These are phyloP conservation scores for Fusarium mangiferae DNA, from an alignment of 2,329 filamentous ascomycete species.

Conservation along the genomic window DNA sequence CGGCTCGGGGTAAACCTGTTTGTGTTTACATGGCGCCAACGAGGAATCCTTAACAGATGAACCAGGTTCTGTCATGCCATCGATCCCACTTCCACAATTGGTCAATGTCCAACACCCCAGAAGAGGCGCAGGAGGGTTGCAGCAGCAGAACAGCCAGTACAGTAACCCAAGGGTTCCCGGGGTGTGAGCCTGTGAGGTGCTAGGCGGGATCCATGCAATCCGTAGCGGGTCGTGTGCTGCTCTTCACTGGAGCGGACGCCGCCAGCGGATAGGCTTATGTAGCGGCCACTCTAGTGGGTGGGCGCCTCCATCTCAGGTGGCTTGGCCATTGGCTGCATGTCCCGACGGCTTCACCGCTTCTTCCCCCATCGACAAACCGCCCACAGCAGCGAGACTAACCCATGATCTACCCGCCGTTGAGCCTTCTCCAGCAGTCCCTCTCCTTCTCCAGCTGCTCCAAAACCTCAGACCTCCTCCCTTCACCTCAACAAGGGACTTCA, in stretches of 20 bases:
- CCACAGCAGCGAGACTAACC: conserved; percentile 40
- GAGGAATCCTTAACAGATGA: conserved; percentile 17
- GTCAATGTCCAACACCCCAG: conserved; percentile 19
- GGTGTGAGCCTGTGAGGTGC: conserved; percentile 20
- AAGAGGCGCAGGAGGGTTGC: conserved; percentile 41
- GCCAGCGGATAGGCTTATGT: conserved; percentile 41
- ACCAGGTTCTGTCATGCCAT: conserved; percentile 2
- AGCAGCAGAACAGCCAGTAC: conserved; percentile 10
- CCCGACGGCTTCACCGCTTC: conserved; percentile 53
- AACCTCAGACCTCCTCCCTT: conserved; percentile 47
- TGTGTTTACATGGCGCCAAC: conserved; percentile 3
- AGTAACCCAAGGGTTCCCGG: conserved; percentile 16
- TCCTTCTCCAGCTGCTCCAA: conserved; percentile 43
- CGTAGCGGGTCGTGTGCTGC: conserved; percentile 27
- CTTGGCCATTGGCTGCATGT: conserved; percentile 51
- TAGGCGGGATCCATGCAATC: not conserved
- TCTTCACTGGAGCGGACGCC: conserved; percentile 32
- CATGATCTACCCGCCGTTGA: conserved; percentile 40
- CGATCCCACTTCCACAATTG: conserved; percentile 29
- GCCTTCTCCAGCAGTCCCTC: conserved; percentile 42
- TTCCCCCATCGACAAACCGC: conserved; percentile 48
- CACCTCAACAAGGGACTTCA: conserved; percentile 46
- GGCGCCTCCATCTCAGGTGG: conserved; percentile 41
- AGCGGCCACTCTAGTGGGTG: conserved; percentile 41
- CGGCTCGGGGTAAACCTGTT: conserved; percentile 21